Conservation (phyloP, 1,284 basidiomycete species). For the Moesziomyces aphidis region DNA sequence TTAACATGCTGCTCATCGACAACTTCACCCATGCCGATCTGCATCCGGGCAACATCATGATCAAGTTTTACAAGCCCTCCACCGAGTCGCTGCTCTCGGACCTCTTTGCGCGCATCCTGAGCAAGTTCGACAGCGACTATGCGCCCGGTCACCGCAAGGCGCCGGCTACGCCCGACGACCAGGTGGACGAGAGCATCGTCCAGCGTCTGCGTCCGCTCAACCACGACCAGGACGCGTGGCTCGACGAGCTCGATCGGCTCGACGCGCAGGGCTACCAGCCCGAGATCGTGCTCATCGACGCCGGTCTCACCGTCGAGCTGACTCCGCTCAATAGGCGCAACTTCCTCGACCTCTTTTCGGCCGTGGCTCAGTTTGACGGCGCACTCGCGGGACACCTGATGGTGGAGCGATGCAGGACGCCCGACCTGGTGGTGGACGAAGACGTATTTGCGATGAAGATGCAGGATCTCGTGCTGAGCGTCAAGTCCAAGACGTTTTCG, state of each 20-base stretch:
- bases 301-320: conserved; percentile 90
- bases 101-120: conserved; percentile 54
- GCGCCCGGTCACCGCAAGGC: conserved; percentile 50
- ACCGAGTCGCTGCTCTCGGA: conserved; percentile 59
- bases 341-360: conserved; percentile 95
- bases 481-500: conserved; percentile 96
- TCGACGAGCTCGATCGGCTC: conserved; percentile 76
- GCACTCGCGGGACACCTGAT: conserved; percentile 94
- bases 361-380: conserved; percentile 95
- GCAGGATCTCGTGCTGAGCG: conserved; percentile 91
- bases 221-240: conserved; percentile 76
- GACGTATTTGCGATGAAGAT: conserved; percentile 97
- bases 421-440: conserved; percentile 87
- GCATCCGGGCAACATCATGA: conserved; percentile 96
- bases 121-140: conserved; percentile 65
- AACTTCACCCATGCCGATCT: conserved; percentile 93
- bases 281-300: conserved; percentile 95
- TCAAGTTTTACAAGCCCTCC: conserved; percentile 89
- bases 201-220: conserved; percentile 75
- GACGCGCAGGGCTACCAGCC: conserved; percentile 84
- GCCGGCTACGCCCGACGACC: conserved; percentile 72
- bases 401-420: conserved; percentile 93
- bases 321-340: conserved; percentile 84
- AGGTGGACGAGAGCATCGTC: conserved; percentile 73
- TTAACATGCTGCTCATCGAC: conserved; percentile 97